Evolutionary conservation across 129 eudicot species (phyloP).

Genomic region (Saussurea involucrata): DNA sequence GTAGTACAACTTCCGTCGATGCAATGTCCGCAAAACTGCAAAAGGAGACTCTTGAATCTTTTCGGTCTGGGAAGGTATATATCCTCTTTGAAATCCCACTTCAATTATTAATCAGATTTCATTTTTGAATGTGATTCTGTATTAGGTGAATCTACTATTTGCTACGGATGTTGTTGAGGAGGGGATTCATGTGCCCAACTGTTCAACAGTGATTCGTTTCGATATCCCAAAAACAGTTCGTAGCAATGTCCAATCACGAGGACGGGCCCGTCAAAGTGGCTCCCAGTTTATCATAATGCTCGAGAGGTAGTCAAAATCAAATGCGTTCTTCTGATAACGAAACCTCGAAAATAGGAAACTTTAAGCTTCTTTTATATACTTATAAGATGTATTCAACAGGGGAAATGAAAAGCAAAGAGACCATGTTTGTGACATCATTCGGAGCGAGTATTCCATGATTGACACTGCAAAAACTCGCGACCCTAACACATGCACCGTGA

Average conservation of each 20-base stretch:
- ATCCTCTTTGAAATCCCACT: background rate
- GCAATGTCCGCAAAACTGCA: conserved; percentile 49
- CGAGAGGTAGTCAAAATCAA: conserved; percentile 64
- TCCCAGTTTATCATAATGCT: conserved; percentile 57
- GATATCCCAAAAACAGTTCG: conserved; percentile 67
- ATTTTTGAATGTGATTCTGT: background rate
- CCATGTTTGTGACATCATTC: conserved; percentile 42
- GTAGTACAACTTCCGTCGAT: conserved; percentile 48
- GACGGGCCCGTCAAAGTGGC: conserved; percentile 52
- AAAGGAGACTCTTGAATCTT: conserved; percentile 46
- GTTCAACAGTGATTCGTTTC: conserved; percentile 67
- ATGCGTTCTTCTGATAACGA: background rate
- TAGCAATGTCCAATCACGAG: conserved; percentile 58
- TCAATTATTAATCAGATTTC: background rate
- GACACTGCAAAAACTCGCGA: conserved; percentile 43
- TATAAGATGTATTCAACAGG: conserved; percentile 38
- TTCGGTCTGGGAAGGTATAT: conserved; percentile 50
- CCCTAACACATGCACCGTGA: conserved; percentile 23
- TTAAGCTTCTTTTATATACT: background rate
- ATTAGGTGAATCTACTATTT: conserved; percentile 64
- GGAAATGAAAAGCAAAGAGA: conserved; percentile 63
- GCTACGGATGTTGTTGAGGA: conserved; percentile 71
- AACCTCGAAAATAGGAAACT: background rate
- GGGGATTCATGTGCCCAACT: conserved; percentile 55
- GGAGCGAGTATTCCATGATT: conserved; percentile 49